Evolutionary conservation across 1,284 basidiomycete genomes (phyloP).

Genomic region (Trichosporon faecale): DNA sequence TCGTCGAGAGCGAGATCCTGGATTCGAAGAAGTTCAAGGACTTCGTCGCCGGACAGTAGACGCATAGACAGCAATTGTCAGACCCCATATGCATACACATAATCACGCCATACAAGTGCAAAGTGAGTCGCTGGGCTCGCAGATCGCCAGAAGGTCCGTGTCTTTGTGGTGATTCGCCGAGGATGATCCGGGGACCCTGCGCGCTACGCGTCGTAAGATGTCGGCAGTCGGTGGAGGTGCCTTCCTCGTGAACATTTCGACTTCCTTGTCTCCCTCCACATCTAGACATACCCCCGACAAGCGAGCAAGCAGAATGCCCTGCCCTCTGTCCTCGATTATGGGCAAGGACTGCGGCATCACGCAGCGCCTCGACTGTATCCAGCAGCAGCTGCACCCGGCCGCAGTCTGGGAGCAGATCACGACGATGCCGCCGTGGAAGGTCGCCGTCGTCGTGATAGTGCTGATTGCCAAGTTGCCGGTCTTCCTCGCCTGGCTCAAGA

Average conservation of each 20-base stretch:
- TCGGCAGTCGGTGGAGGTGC: background rate
- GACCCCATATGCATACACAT: background rate
- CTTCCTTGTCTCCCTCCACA: background rate
- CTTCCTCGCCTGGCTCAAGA: slow-evolving; percentile 16
- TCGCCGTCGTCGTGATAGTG: slow-evolving; percentile 26
- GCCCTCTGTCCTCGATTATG: background rate
- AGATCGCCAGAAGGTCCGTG: background rate
- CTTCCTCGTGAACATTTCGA: background rate
- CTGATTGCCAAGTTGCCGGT: slow-evolving; percentile 14
- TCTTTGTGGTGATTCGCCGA: background rate
- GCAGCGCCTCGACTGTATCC: background rate
- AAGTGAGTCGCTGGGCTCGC: background rate
- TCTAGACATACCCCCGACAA: background rate
- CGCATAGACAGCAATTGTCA: background rate
- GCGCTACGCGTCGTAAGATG: background rate
- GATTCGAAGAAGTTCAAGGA: slow-evolving; percentile 34
- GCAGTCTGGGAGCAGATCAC: background rate
- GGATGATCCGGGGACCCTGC: background rate
- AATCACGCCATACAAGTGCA: background rate
- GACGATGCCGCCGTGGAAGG: slow-evolving; percentile 22
- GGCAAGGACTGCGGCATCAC: background rate
- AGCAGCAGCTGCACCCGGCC: background rate
- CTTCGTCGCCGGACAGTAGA: slow-evolving; percentile 24
- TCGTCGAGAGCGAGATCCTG: slow-evolving; percentile 61
- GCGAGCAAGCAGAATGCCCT: background rate